Evolutionary conservation across 2,329 filamentous ascomycete genomes (phyloP).

Genomic region (Xylaria polymorpha): DNA sequence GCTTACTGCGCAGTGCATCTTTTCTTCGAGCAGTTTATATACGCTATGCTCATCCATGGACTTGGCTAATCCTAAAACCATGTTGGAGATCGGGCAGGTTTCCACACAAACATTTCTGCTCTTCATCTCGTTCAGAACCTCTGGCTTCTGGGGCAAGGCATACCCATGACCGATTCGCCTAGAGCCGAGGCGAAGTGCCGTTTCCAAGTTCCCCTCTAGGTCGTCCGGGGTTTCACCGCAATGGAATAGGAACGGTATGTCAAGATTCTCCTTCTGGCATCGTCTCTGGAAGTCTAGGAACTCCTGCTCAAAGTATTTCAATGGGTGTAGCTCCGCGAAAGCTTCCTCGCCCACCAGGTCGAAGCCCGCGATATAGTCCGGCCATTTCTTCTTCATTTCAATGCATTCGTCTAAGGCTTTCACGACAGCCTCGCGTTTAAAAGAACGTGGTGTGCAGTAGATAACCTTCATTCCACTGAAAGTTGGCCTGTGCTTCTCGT

Average conservation of each 20-base stretch:
- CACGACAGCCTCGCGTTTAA: conserved; percentile 58
- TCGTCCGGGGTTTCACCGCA: conserved; percentile 80
- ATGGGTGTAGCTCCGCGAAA: conserved; percentile 58
- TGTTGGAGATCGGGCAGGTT: conserved; percentile 81
- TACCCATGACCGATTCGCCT: conserved; percentile 82
- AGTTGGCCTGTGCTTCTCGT: conserved; percentile 45
- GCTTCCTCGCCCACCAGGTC: conserved; percentile 71
- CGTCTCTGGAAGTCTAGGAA: conserved; percentile 61
- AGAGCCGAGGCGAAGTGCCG: conserved; percentile 72
- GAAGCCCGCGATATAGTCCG: conserved; percentile 67
- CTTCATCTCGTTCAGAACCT: conserved; percentile 74
- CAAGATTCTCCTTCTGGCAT: conserved; percentile 58
- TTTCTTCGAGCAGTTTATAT: conserved; percentile 75
- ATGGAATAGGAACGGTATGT: conserved; percentile 80
- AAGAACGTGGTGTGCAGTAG: conserved; percentile 69
- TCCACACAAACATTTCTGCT: conserved; percentile 75
- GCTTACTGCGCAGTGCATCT: conserved; percentile 78
- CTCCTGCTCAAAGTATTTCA: conserved; percentile 61
- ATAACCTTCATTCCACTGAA: conserved; percentile 70
- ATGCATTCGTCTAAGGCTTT: conserved; percentile 65
- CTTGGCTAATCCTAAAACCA: conserved; percentile 76
- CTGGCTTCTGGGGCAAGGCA: conserved; percentile 73
- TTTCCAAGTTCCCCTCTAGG: conserved; percentile 74
- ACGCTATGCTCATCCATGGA: conserved; percentile 73
- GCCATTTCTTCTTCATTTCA: conserved; percentile 62